Conservation (phyloP, 352 stramenopile genomes). For the Peronospora destructor region DNA sequence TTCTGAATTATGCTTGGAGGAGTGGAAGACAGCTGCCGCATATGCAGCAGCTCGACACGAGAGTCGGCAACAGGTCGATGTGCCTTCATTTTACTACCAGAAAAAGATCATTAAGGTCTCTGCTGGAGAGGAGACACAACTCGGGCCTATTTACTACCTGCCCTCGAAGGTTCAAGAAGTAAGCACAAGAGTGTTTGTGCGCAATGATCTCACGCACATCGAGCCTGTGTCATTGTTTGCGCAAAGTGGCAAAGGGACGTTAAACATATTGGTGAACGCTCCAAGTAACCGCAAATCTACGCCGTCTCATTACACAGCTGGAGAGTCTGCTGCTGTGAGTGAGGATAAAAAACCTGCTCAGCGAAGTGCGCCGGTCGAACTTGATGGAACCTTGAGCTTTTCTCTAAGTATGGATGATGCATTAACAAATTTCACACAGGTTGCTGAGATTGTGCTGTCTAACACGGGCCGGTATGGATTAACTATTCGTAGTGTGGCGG, state of each 20-base stretch:
- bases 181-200: slow-evolving; percentile 36
- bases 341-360: background rate
- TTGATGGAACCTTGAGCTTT: slow-evolving; percentile 18
- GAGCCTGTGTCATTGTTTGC: slow-evolving; percentile 37
- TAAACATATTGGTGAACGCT: slow-evolving; percentile 19
- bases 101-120: slow-evolving; percentile 23
- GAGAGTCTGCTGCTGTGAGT: background rate
- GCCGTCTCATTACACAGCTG: background rate
- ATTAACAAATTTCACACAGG: slow-evolving; percentile 14
- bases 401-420: slow-evolving; percentile 6
- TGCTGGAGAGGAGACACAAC: slow-evolving; percentile 16
- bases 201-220: slow-evolving; percentile 62
- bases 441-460: slow-evolving; percentile 16
- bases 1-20: slow-evolving; percentile 27
- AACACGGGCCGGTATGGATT: slow-evolving; percentile 23
- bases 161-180: slow-evolving; percentile 34
- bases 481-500: slow-evolving; percentile 10
- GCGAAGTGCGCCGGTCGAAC: background rate
- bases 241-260: slow-evolving; percentile 33
- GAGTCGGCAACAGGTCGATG: slow-evolving; percentile 8
- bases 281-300: background rate
- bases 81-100: slow-evolving; percentile 36
- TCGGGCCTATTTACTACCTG: slow-evolving; percentile 64
- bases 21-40: slow-evolving; percentile 29
- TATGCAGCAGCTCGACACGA: slow-evolving; percentile 4